Conservation (phyloP, 2,329 filamentous ascomycete genomes). For the Pseudonectria buxi region DNA sequence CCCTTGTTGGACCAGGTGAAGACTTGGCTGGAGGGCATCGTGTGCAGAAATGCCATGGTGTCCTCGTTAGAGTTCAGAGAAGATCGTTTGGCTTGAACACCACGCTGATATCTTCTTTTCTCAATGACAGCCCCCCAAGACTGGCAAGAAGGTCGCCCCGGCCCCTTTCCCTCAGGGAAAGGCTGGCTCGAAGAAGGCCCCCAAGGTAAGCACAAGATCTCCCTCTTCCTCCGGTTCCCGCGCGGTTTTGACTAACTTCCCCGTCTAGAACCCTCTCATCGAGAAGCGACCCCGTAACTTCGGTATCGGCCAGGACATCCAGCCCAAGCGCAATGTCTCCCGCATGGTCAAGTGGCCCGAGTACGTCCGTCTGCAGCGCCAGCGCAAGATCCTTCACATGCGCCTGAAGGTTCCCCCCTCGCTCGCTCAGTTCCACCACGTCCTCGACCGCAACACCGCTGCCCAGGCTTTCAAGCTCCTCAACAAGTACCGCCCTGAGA, state of each 20-base stretch:
- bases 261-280: constrained; percentile 85
- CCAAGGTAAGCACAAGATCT: constrained; percentile 73
- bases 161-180: constrained; percentile 95
- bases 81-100: constrained; percentile 72
- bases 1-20: constrained; percentile 39
- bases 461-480: constrained; percentile 98
- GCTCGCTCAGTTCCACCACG: constrained; percentile 95
- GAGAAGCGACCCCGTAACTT: constrained; percentile 98
- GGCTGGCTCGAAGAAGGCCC: constrained; percentile 86
- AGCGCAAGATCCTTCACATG: constrained; percentile 92
- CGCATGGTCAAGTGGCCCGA: constrained; percentile 99
- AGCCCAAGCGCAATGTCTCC: constrained; percentile 89
- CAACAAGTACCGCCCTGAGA: constrained; percentile 99
- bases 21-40: constrained; percentile 58
- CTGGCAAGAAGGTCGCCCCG: constrained; percentile 95
- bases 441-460: constrained; percentile 93
- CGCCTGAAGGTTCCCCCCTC: constrained; percentile 97
- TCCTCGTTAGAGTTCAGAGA: constrained; percentile 91
- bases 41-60: constrained; percentile 49
- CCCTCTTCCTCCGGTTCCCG: neutral
- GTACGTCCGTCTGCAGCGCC: constrained; percentile 96
- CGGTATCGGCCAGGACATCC: constrained; percentile 98
- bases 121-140: constrained; percentile 99
- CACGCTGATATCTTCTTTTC: constrained; percentile 98
- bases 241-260: neutral